Evolutionary conservation across 371 early-diverging fungal species (phyloP).

Genomic region (Mucor saturninus): DNA sequence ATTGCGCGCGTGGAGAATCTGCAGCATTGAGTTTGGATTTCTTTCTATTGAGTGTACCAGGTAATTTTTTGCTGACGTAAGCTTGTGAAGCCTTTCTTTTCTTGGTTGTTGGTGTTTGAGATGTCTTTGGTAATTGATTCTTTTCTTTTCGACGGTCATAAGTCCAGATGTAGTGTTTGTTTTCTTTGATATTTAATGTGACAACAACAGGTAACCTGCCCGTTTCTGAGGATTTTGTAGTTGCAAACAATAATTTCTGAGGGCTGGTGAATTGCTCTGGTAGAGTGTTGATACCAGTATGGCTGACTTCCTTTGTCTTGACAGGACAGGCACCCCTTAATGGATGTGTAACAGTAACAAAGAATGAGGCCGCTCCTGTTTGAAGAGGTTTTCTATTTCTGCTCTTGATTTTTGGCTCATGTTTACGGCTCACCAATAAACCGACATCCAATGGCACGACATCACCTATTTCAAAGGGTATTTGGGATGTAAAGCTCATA

Average conservation of each 20-base stretch:
- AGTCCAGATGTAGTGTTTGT: constrained; percentile 24
- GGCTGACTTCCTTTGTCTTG: constrained; percentile 11
- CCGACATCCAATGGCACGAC: constrained; percentile 26
- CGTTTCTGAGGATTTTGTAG: constrained; percentile 6
- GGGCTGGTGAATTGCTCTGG: constrained; percentile 1
- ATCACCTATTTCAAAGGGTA: constrained; percentile 27
- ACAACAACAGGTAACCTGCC: constrained; percentile 22
- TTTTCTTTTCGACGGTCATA: constrained; percentile 18
- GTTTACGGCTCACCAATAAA: constrained; percentile 15
- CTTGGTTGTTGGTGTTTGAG: neutral
- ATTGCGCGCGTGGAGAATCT: constrained; percentile 7
- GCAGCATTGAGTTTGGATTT: neutral
- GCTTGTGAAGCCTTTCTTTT: neutral
- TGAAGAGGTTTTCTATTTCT: neutral
- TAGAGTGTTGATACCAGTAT: neutral
- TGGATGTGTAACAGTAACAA: constrained; percentile 26
- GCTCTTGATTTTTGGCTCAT: neutral
- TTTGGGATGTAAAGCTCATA: constrained; percentile 8
- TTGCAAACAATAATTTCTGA: constrained; percentile 21
- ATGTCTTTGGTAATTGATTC: neutral
- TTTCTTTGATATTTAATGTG: constrained; percentile 21
- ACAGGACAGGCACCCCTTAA: constrained; percentile 17
- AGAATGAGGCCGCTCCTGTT: constrained; percentile 1
- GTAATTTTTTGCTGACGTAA: neutral
- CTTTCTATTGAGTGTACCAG: neutral